Percentiles rank a stretch among this genome's conserved stretches.
These are phyloP conservation scores for Polyporus tsugae DNA, from an alignment of 1,284 basidiomycete species.

Conservation along the genomic window DNA sequence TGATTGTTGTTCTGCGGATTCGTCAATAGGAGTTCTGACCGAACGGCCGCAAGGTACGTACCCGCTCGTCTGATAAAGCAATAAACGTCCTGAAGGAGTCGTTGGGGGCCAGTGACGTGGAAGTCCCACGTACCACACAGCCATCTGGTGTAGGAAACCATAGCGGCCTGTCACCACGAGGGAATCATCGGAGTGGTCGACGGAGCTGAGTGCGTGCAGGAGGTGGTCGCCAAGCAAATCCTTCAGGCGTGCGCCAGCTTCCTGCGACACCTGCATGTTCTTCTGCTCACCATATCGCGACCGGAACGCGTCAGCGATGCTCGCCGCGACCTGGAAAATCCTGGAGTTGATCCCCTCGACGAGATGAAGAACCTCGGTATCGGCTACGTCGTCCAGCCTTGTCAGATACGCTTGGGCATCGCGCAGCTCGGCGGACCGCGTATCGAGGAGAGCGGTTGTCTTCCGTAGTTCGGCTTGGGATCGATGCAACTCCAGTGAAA, in stretches of 20 bases:
- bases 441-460: conserved; percentile 26
- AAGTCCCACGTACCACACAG: conserved; percentile 62
- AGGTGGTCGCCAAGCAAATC: conserved; percentile 48
- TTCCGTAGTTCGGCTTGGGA: conserved; percentile 30
- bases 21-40: not conserved
- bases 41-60: conserved; percentile 35
- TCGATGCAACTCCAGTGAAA: no score
- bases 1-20: no score
- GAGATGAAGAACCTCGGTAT: conserved; percentile 34
- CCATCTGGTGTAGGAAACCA: conserved; percentile 52
- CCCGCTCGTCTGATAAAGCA: conserved; percentile 53
- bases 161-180: conserved; percentile 55
- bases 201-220: conserved; percentile 42
- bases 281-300: not conserved
- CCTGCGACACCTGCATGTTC: not conserved
- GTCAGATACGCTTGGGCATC: conserved; percentile 35
- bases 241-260: conserved; percentile 14
- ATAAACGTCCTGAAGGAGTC: conserved; percentile 54
- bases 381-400: conserved; percentile 33
- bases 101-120: conserved; percentile 44
- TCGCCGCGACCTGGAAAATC: conserved; percentile 34
- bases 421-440: conserved; percentile 33
- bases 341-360: conserved; percentile 33
- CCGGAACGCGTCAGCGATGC: conserved; percentile 27
- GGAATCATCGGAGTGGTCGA: conserved; percentile 49